Evolutionary conservation across 176 grass and related monocot genomes (phyloP).

Genomic region (Carex kokanica): DNA sequence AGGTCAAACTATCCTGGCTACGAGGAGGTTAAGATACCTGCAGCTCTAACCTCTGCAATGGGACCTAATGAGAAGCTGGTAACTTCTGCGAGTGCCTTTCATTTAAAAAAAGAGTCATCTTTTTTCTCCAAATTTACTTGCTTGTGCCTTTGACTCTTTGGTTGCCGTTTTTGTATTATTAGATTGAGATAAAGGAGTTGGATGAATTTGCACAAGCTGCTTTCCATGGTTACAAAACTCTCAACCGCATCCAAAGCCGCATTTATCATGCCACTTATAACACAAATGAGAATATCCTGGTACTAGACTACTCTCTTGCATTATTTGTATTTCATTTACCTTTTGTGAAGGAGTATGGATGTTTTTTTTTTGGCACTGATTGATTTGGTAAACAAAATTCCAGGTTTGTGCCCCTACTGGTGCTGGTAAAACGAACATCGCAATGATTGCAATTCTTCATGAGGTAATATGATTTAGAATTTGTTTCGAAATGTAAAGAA

Average conservation of each 20-base stretch:
- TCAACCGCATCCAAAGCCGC: conserved; percentile 94
- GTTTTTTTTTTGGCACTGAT: conserved; percentile 19
- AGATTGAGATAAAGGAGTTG: conserved; percentile 94
- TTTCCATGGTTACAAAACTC: conserved; percentile 81
- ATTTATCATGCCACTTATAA: conserved; percentile 87
- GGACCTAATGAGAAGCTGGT: conserved; percentile 88
- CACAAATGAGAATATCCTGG: conserved; percentile 95
- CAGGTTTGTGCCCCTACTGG: conserved; percentile 98
- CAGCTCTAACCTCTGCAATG: conserved; percentile 62
- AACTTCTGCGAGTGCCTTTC: conserved; percentile 5
- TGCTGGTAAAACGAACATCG: conserved; percentile 99
- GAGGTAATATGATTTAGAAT: conserved; percentile 44
- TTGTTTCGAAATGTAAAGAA: neutral
- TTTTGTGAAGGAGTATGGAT: conserved; percentile 26
- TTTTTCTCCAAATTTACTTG: neutral
- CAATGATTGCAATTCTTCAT: conserved; percentile 97
- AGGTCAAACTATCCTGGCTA: conserved; percentile 75
- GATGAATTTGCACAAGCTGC: conserved; percentile 92
- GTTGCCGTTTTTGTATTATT: conserved; percentile 24
- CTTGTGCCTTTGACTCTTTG: neutral
- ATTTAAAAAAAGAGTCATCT: neutral
- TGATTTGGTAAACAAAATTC: conserved; percentile 28
- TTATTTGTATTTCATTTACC: neutral
- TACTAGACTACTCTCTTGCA: conserved; percentile 34
- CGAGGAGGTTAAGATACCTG: conserved; percentile 96